These are phyloP conservation scores for Lasiosphaeria ovina DNA, from an alignment of 495 filamentous ascomycete species.

Conservation along the genomic window DNA sequence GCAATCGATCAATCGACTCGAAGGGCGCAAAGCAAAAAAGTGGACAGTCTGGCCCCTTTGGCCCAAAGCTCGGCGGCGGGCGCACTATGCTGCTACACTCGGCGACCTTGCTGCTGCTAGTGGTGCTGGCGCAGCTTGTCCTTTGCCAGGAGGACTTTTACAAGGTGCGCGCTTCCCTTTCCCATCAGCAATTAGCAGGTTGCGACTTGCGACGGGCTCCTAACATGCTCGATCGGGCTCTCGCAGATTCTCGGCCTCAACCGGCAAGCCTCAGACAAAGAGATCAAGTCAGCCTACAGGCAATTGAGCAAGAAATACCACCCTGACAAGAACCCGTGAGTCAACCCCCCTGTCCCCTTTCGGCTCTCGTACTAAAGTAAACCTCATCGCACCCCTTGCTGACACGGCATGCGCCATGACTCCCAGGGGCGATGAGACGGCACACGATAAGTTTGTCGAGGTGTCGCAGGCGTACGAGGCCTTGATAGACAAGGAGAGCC, in stretches of 20 bases:
- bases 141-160: slow-evolving; percentile 77
- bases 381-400: too few species aligned
- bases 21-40: not conserved
- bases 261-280: slow-evolving; percentile 77
- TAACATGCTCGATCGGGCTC: too few species aligned
- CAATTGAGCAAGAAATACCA: slow-evolving; percentile 93
- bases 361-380: too few species aligned
- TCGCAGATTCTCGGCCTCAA: slow-evolving; percentile 71
- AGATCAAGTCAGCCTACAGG: slow-evolving; percentile 96
- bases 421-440: slow-evolving; percentile 56
- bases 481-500: slow-evolving; percentile 75
- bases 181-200: slow-evolving; percentile 13
- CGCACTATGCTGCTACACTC: slow-evolving; percentile 39
- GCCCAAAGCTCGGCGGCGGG: slow-evolving; percentile 6
- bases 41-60: slow-evolving; percentile 21
- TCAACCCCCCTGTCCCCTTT: slow-evolving; percentile 15
- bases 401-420: not conserved
- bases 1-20: not conserved
- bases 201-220: too few species aligned
- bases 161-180: slow-evolving; percentile 52
- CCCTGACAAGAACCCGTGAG: slow-evolving; percentile 97
- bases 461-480: slow-evolving; percentile 96
- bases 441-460: slow-evolving; percentile 90
- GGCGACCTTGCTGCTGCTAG: slow-evolving; percentile 42
- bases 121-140: slow-evolving; percentile 44